phyloP scores from a whole-genome alignment of 169 alveolate genomes.

The Plasmodium malariae region DNA sequence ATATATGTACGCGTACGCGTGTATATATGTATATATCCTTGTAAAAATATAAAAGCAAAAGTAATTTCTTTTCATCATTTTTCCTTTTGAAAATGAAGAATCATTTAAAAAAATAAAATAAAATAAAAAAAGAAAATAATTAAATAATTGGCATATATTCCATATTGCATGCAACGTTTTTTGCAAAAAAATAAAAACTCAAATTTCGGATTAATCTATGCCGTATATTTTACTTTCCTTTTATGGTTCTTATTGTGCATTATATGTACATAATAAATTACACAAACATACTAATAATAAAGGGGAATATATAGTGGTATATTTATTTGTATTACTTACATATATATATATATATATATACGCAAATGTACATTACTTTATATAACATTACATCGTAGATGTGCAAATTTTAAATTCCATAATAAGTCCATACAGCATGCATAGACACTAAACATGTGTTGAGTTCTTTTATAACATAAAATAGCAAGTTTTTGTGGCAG shows the following conservation, averaged over 20 bases:
- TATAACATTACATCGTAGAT: too few relatives aligned
- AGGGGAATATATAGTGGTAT: neutral
- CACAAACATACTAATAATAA: neutral
- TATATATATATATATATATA: too few relatives aligned
- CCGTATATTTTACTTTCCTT: too few relatives aligned
- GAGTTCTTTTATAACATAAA: neutral
- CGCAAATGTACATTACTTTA: neutral
- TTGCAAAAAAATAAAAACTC: neutral
- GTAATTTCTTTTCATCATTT: neutral
- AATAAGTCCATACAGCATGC: too few relatives aligned
- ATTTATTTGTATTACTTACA: neutral
- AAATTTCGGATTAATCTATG: neutral
- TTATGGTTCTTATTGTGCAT: too few relatives aligned
- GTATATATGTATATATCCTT: neutral
- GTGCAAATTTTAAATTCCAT: too few relatives aligned
- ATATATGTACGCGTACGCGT: too few relatives aligned
- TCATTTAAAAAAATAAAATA: too few relatives aligned
- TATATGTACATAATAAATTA: too few relatives aligned
- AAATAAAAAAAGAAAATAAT: too few relatives aligned
- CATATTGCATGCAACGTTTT: neutral
- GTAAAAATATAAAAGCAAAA: neutral
- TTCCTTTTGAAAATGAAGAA: neutral
- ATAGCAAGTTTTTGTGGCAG: neutral
- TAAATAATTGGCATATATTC: neutral
- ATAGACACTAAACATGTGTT: too few relatives aligned